These are phyloP conservation scores for Jacaranda copaia DNA, from an alignment of 257 asterid species.

Conservation along the genomic window DNA sequence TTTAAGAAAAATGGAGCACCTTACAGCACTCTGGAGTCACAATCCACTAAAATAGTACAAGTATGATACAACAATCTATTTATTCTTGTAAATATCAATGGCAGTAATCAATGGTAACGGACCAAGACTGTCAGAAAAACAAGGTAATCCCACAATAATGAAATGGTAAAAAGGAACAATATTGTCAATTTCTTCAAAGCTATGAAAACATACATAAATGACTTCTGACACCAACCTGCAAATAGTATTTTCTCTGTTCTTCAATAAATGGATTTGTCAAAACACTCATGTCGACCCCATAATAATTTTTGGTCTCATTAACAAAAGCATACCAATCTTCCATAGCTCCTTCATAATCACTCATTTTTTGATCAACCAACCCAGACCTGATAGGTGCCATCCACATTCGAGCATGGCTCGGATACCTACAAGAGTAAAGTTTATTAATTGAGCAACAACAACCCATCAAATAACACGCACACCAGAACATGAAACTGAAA, in stretches of 20 bases:
- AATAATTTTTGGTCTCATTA: slow-evolving; percentile 62
- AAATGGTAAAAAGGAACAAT: slow-evolving; percentile 5
- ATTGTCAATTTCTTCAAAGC: background rate
- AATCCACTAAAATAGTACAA: background rate
- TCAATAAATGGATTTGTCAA: slow-evolving; percentile 70
- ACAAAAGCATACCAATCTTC: slow-evolving; percentile 79
- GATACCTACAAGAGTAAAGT: slow-evolving; percentile 72
- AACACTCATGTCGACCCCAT: slow-evolving; percentile 92
- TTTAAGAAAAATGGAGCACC: background rate
- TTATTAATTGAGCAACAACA: slow-evolving; percentile 23
- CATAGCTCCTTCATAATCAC: slow-evolving; percentile 71
- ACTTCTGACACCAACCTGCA: slow-evolving; percentile 63
- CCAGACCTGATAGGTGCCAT: slow-evolving; percentile 85
- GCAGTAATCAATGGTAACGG: background rate
- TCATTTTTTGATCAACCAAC: slow-evolving; percentile 69
- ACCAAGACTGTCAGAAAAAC: slow-evolving; percentile 21
- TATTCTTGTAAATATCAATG: background rate
- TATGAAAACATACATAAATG: background rate
- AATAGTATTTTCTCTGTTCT: slow-evolving; percentile 83
- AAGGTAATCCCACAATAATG: slow-evolving; percentile 15
- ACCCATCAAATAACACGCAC: slow-evolving; percentile 15
- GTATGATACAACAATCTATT: background rate
- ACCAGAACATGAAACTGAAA: slow-evolving; percentile 2
- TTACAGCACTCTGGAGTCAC: background rate
- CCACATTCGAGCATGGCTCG: slow-evolving; percentile 99